Conservation (phyloP, 352 stramenopile species). For the Globisporangium heterothallicum region DNA sequence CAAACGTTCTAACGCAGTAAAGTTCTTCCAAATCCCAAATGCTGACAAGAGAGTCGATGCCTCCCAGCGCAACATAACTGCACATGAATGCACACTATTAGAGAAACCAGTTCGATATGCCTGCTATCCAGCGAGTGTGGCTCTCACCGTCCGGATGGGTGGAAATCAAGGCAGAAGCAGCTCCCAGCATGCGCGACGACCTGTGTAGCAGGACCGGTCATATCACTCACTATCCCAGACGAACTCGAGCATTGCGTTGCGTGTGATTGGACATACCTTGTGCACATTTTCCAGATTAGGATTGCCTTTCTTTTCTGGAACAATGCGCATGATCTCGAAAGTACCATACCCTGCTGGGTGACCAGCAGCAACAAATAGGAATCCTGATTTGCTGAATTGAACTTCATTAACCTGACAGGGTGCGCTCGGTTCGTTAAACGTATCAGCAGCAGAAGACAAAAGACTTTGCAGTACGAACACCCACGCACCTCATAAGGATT, state of each 20-base stretch:
- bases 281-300: constrained; percentile 81
- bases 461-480: no score
- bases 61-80: constrained; percentile 71
- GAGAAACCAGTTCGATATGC: no score
- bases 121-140: no score
- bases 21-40: constrained; percentile 84
- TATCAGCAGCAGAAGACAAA: background rate
- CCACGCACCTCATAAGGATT: constrained; percentile 66
- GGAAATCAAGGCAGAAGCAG: constrained; percentile 75
- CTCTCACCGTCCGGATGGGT: constrained; percentile 66
- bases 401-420: constrained; percentile 52
- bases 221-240: background rate
- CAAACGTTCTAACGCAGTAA: constrained; percentile 79
- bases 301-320: constrained; percentile 68
- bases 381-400: constrained; percentile 75
- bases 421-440: background rate
- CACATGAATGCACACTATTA: background rate
- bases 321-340: constrained; percentile 81
- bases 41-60: constrained; percentile 80
- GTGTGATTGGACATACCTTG: constrained; percentile 36
- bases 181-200: constrained; percentile 74
- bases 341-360: constrained; percentile 71
- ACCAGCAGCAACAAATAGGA: constrained; percentile 72
- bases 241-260: constrained; percentile 1
- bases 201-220: constrained; percentile 19